A percentile compares a stretch with the other conserved stretches of the same genome.
Conservation (phyloP, 1,284 basidiomycete species). For the Melanopsichium pennsylvanicum region DNA sequence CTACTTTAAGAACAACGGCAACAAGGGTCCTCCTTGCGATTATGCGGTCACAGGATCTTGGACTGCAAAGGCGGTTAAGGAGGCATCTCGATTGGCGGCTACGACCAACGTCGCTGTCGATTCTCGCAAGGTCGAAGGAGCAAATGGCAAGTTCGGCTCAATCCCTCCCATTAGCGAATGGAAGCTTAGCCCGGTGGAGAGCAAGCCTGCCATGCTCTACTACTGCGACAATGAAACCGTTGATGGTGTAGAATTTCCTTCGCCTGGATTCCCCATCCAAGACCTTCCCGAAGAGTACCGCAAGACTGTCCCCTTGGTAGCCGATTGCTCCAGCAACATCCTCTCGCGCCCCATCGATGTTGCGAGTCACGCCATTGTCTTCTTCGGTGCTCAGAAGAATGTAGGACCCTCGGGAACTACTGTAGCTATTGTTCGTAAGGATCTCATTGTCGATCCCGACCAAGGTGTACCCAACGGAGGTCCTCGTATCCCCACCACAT, state of each 20-base stretch:
- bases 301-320: conserved; percentile 79
- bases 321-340: conserved; percentile 96
- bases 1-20: conserved; percentile 41
- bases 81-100: conserved; percentile 54
- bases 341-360: conserved; percentile 92
- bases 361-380: conserved; percentile 79
- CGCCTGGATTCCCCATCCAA: conserved; percentile 83
- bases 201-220: conserved; percentile 86
- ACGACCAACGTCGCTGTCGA: conserved; percentile 55
- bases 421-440: conserved; percentile 88
- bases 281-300: conserved; percentile 72
- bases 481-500: conserved; percentile 76
- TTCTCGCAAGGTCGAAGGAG: conserved; percentile 43
- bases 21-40: conserved; percentile 58
- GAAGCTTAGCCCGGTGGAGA: conserved; percentile 73
- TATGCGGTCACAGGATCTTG: conserved; percentile 63
- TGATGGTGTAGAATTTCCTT: conserved; percentile 89
- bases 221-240: conserved; percentile 99
- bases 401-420: conserved; percentile 93
- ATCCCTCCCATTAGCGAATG: conserved; percentile 80
- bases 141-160: conserved; percentile 72
- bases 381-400: conserved; percentile 99
- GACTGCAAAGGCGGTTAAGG: conserved; percentile 62
- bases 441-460: conserved; percentile 71
- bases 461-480: conserved; percentile 66